Conservation (phyloP, 2,329 filamentous ascomycete species). For the Cadophora malorum region DNA sequence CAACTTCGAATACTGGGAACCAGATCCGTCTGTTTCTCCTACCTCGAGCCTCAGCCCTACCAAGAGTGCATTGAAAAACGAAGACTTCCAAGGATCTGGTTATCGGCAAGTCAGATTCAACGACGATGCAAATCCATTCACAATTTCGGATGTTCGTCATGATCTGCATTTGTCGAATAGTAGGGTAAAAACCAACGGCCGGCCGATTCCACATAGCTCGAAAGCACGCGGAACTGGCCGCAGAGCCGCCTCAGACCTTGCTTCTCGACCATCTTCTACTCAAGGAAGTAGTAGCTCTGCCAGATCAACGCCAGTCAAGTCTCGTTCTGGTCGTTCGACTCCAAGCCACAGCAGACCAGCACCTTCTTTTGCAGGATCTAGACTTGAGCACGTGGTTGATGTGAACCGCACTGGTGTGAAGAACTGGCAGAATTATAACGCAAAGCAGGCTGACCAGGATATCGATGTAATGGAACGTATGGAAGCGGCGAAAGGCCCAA, state of each 20-base stretch:
- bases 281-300: neutral
- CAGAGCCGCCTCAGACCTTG: conserved; percentile 5
- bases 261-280: neutral
- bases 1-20: neutral
- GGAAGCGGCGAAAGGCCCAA: conserved; percentile 9
- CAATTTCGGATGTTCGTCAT: conserved; percentile 1
- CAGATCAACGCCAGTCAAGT: neutral
- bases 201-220: neutral
- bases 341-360: neutral
- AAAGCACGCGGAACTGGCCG: neutral
- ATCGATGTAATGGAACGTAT: conserved; percentile 15
- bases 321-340: neutral
- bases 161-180: neutral
- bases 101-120: conserved; percentile 6
- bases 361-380: neutral
- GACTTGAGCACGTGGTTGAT: neutral
- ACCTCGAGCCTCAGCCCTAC: neutral
- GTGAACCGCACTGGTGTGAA: neutral
- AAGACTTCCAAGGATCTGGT: neutral
- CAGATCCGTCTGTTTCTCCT: neutral
- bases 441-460: conserved; percentile 29
- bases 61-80: neutral
- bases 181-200: neutral
- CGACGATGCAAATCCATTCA: conserved; percentile 8
- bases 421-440: conserved; percentile 29